phyloP scores from a whole-genome alignment of 345 rosid species.

The Raphanus raphanistrum region DNA sequence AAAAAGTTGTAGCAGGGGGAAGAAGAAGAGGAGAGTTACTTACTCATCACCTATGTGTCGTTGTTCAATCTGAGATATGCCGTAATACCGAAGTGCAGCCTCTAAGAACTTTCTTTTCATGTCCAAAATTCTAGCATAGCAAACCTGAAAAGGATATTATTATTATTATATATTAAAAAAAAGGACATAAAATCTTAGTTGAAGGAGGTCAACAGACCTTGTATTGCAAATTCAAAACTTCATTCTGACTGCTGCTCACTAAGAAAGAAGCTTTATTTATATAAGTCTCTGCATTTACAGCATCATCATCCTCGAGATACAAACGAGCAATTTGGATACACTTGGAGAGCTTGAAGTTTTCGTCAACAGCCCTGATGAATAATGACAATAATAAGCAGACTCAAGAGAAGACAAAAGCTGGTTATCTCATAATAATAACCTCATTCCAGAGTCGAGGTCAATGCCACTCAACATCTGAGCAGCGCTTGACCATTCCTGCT shows the following conservation, averaged over 20 bases:
- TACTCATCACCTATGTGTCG: constrained; percentile 94
- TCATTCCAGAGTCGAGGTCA: constrained; percentile 93
- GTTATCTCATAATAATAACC: constrained; percentile 13
- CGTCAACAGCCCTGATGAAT: constrained; percentile 75
- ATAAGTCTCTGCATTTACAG: constrained; percentile 94
- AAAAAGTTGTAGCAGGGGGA: not conserved
- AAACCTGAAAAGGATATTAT: constrained; percentile 50
- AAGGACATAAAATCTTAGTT: constrained; percentile 9
- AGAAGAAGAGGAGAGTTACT: constrained; percentile 33
- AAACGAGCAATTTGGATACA: constrained; percentile 96
- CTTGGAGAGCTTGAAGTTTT: constrained; percentile 78
- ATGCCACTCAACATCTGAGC: constrained; percentile 99
- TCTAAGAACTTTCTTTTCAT: constrained; percentile 93
- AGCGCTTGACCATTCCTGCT: constrained; percentile 93
- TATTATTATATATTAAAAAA: not conserved
- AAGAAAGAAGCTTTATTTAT: constrained; percentile 96
- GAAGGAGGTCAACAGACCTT: constrained; percentile 49
- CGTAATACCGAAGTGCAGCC: constrained; percentile 90
- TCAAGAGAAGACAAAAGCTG: not conserved
- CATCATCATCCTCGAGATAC: constrained; percentile 99
- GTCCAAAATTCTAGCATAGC: constrained; percentile 96
- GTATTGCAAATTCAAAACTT: constrained; percentile 85
- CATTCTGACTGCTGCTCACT: constrained; percentile 94
- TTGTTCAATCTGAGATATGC: constrained; percentile 93
- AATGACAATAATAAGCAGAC: constrained; percentile 24